phyloP scores from a whole-genome alignment of 2,329 filamentous ascomycete species.

The Cladosporium velox region DNA sequence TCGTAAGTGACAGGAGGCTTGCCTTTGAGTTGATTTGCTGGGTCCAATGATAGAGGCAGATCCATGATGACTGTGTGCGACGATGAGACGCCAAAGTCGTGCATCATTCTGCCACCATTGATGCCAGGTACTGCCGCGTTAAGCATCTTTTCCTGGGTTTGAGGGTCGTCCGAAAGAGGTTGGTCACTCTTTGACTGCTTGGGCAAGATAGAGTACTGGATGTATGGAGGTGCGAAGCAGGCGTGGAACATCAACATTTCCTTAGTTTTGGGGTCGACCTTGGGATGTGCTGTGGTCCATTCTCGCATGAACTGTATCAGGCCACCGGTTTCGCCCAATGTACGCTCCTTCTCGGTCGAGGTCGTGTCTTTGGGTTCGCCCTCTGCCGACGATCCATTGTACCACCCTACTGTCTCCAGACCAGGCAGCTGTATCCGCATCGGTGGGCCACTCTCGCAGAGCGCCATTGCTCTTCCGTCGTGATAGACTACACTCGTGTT shows the following conservation, averaged over 20 bases:
- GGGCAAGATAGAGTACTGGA: slow-evolving; percentile 65
- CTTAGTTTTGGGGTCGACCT: slow-evolving; percentile 64
- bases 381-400: slow-evolving; percentile 60
- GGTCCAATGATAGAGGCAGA: slow-evolving; percentile 66
- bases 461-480: slow-evolving; percentile 67
- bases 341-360: slow-evolving; percentile 24
- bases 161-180: neutral
- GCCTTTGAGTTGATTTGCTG: slow-evolving; percentile 60
- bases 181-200: slow-evolving; percentile 34
- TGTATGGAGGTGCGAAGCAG: slow-evolving; percentile 65
- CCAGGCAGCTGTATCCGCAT: slow-evolving; percentile 65
- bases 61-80: slow-evolving; percentile 68
- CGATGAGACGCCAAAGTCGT: slow-evolving; percentile 70
- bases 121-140: slow-evolving; percentile 63
- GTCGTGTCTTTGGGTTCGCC: slow-evolving; percentile 44
- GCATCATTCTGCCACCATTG: slow-evolving; percentile 70
- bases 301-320: slow-evolving; percentile 65
- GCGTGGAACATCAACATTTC: slow-evolving; percentile 70
- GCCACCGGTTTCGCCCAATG: slow-evolving; percentile 43
- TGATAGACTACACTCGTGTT: slow-evolving; percentile 69
- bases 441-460: slow-evolving; percentile 71
- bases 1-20: slow-evolving; percentile 63
- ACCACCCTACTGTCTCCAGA: slow-evolving; percentile 71
- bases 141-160: slow-evolving; percentile 40
- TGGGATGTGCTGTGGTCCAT: slow-evolving; percentile 71